Base-by-base conservation (phyloP, 192 early-diverging fungal genomes). In the Thamnidium elegans region DNA sequence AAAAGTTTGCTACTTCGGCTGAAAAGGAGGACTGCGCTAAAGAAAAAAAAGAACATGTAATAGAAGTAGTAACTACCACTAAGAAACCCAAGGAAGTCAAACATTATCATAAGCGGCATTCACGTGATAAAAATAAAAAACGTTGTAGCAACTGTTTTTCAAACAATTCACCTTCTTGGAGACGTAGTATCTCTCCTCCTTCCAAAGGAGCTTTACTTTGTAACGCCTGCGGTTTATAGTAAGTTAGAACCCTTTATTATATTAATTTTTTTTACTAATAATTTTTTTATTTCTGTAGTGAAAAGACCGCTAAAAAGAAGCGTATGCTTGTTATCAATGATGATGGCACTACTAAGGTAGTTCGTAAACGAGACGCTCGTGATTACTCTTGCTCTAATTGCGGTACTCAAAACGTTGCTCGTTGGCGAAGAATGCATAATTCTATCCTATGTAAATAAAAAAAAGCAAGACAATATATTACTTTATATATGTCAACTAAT, bases 71-170 rank as follows among this genome's bases (percentile, higher is more conserved):
- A 45, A 11, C 20, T 26, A 26, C 26, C 26, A 3, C 26, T 3
- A 26, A 26, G 3, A 26, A 26, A 26, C 26, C 1, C 1, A 26
- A 26, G 26, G 26, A 26, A 2, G 3, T 3, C 26, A 26, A 45
- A 7, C 0, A n/a, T 3, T 17, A 36, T 5, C 26, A 48, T 19
- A 48, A 48, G 4, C 3, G 23, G 1, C 51, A 58, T 2, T 13
- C 20, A 15, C 58, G 58, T 7, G 7, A 31, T 0, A 59, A 45
- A 21, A 36, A 23, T 2, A 59, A 61, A 67, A 21, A 77, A 60
- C 26, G 69, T 67, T 30, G 72, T 47, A 1, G 44, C 50, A 47
- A 72, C 56, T 70, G 71, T 58, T 19, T 48, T 65, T 15, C 71
- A 58, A 3, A 47, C 66, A n/a, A 71, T 59, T 65, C 68, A 55